Conservation (phyloP, 192 early-diverging fungal genomes). For the Coemansia sp. region DNA sequence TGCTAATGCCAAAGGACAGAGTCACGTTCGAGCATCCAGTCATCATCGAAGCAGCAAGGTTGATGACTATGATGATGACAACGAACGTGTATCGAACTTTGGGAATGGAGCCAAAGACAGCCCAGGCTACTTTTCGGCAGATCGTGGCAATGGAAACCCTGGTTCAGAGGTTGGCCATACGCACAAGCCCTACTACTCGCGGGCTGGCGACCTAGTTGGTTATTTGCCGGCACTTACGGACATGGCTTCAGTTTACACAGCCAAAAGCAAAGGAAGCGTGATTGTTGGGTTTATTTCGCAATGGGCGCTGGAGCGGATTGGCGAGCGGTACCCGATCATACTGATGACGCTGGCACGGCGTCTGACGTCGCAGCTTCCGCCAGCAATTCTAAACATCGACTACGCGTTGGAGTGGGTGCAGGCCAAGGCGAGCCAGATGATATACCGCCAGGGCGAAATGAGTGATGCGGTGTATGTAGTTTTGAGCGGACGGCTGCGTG, state of each 20-base stretch:
- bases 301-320: slow-evolving; percentile 75
- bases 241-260: slow-evolving; percentile 85
- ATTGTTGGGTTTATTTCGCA: slow-evolving; percentile 90
- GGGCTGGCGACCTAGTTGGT: slow-evolving; percentile 87
- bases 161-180: slow-evolving; percentile 7
- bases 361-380: slow-evolving; percentile 76
- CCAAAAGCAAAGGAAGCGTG: slow-evolving; percentile 74
- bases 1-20: neutral
- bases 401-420: slow-evolving; percentile 94
- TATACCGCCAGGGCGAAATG: slow-evolving; percentile 85
- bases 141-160: neutral
- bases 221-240: slow-evolving; percentile 92
- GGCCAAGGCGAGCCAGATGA: slow-evolving; percentile 88
- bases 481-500: slow-evolving; percentile 88
- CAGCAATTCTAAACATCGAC: slow-evolving; percentile 80
- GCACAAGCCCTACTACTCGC: slow-evolving; percentile 67
- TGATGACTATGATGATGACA: slow-evolving; percentile 6
- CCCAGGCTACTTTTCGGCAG: neutral
- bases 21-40: neutral
- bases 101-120: neutral
- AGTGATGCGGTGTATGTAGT: slow-evolving; percentile 92
- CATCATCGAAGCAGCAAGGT: neutral
- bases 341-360: slow-evolving; percentile 88
- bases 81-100: neutral
- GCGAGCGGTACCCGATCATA: slow-evolving; percentile 82